A percentile compares a stretch with the other conserved stretches of the same genome.
Conservation (phyloP, 495 filamentous ascomycete species). For the Annulohypoxylon bovei region DNA sequence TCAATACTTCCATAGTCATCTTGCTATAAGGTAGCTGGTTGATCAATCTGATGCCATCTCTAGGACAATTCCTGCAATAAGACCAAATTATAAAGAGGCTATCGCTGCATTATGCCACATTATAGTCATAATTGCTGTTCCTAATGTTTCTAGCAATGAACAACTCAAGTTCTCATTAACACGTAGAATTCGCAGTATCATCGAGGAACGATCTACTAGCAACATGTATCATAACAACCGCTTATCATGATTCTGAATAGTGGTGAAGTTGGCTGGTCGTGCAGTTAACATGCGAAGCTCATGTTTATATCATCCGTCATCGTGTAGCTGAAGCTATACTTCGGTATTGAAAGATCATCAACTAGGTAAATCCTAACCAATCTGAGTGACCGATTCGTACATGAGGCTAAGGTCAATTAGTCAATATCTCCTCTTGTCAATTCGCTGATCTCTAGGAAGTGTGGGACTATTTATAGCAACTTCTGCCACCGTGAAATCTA, state of each 20-base stretch:
- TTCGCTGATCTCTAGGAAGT: neutral
- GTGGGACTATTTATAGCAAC: neutral
- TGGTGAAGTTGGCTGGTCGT: neutral
- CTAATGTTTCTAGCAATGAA: neutral
- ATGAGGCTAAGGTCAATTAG: neutral
- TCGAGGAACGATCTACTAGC: neutral
- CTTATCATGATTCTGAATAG: too few species aligned
- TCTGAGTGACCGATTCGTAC: neutral
- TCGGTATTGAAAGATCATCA: neutral
- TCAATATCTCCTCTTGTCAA: neutral
- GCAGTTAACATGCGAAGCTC: neutral
- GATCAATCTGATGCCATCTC: neutral
- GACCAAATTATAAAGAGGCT: neutral
- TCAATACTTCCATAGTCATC: too few species aligned
- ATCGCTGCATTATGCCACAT: neutral
- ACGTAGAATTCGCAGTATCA: neutral
- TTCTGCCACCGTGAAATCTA: neutral
- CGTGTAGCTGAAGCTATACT: neutral
- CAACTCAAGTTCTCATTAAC: neutral
- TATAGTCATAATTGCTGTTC: neutral
- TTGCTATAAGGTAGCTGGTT: neutral
- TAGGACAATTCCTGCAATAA: neutral
- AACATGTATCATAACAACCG: neutral
- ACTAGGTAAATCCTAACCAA: neutral
- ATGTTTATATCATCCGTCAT: neutral